These are phyloP conservation scores for Neurospora hispaniola DNA, from an alignment of 495 filamentous ascomycete genomes.

Conservation along the genomic window DNA sequence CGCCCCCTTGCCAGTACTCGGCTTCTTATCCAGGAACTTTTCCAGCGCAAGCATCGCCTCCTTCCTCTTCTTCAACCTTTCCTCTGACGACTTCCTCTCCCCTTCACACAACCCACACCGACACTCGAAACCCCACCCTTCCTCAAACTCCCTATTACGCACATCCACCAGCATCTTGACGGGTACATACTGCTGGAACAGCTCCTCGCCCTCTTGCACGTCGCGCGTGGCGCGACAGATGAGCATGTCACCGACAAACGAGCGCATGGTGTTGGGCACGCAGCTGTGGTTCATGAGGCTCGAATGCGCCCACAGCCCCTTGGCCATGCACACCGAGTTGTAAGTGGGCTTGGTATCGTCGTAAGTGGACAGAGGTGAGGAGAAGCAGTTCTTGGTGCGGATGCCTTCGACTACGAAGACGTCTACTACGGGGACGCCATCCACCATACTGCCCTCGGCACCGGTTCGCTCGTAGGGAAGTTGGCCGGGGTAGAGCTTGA, in stretches of 20 bases:
- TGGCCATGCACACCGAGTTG: constrained; percentile 19
- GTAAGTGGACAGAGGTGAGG: constrained; percentile 29
- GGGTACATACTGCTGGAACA: constrained; percentile 33
- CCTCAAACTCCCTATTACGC: constrained; percentile 14
- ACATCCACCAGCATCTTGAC: constrained; percentile 11
- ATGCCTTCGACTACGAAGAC: constrained; percentile 38
- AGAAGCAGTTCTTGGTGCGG: constrained; percentile 40
- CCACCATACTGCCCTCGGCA: constrained; percentile 27
- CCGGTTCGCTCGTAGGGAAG: constrained; percentile 9
- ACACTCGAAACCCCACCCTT: constrained; percentile 41
- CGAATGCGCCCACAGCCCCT: constrained; percentile 43
- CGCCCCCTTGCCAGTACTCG: not conserved
- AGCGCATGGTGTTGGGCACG: constrained; percentile 37
- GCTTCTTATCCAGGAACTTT: constrained; percentile 15
- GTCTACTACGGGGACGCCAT: constrained; percentile 40
- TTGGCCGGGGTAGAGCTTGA: constrained; percentile 33
- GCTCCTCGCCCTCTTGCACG: constrained; percentile 40
- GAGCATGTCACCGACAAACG: constrained; percentile 50
- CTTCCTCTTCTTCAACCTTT: constrained; percentile 12
- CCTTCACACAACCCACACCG: constrained; percentile 32
- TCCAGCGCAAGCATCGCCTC: constrained; percentile 19
- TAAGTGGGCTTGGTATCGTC: constrained; percentile 21
- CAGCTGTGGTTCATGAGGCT: constrained; percentile 50
- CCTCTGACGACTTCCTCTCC: constrained; percentile 7
- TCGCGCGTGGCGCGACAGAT: constrained; percentile 38